Percentiles rank a stretch among this genome's conserved stretches.
Conservation (phyloP, 176 grass and related monocot species). For the Carex pumila region DNA sequence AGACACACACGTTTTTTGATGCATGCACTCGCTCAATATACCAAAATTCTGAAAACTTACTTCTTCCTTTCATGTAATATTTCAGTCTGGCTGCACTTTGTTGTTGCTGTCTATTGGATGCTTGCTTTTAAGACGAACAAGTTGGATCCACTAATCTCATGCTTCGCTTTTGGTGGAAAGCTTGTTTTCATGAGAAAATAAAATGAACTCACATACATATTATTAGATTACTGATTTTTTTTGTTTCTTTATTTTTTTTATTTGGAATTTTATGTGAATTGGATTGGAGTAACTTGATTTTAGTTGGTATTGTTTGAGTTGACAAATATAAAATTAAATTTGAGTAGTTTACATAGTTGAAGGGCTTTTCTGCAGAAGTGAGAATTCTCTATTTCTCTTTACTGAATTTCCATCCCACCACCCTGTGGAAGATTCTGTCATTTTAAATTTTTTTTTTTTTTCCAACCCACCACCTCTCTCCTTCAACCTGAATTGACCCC, state of each 20-base stretch:
- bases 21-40: neutral
- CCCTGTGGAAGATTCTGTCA: too few relatives aligned
- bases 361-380: neutral
- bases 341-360: neutral
- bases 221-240: neutral
- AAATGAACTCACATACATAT: neutral
- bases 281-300: neutral
- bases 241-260: neutral
- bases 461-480: too few relatives aligned
- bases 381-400: neutral
- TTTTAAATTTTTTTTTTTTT: too few relatives aligned
- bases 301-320: neutral
- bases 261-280: slow-evolving; percentile 2
- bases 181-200: neutral
- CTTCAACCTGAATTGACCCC: too few relatives aligned
- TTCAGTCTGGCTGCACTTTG: slow-evolving; percentile 39
- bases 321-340: neutral
- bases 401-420: too few relatives aligned
- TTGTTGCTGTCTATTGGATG: slow-evolving; percentile 37
- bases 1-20: neutral
- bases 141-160: neutral
- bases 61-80: neutral
- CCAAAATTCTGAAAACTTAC: neutral
- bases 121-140: slow-evolving; percentile 26
- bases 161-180: neutral